Evolutionary conservation across 371 early-diverging fungal genomes (phyloP), one percentile per base, ranked within the genome.

Genomic region (Saksenaea vasiformis): DNA sequence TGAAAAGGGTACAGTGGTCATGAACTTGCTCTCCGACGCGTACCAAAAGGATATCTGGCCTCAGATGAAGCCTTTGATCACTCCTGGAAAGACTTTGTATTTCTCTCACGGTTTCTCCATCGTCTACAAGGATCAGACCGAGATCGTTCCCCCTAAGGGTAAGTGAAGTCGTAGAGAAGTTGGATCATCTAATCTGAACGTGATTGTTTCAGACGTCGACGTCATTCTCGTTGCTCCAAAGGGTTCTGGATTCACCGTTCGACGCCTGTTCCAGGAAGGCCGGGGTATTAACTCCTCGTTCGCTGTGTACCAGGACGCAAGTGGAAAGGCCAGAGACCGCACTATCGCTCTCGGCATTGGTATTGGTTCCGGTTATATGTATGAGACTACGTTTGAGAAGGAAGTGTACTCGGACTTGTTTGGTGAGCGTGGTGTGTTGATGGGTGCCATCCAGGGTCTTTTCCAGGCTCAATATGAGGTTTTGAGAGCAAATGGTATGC

Each of bases 381-480:
- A 97, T 80, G 97, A 97, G 83, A 98, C 98, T 65, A 94, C 95
- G 43, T 95, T 95, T 77, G 85, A 94, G 79, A 94, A 95, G 90
- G 98, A 98, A 83, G 97, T 97, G 54, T 91, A 92, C 88, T 96
- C 96, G 67, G 98, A 98, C 74, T 87, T 98, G 76, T 89, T 92
- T 61, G 98, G 98, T 73, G 98, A 98, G 85, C 95, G 98, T 83
- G 98, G 98, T 82, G 90, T 95, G 57, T 87, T 98, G 74, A 97
- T 98, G 98, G 98, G 98, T 76, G 97, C 95, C 76, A 97, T 98
- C 72, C 93, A 96, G 78, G 98, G 98, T 70, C 82, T 94, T 62
- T 98, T 98, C 91, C 87, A 89, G 60, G 98, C 98, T 56, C 98
- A 98, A 79, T 98, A 96, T 82, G 97, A 98, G 65, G 96, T 97